Evolutionary conservation across 2,329 filamentous ascomycete genomes (phyloP), one percentile per base, ranked within the genome.

Genomic region (Hymenoscyphus salicellus): DNA sequence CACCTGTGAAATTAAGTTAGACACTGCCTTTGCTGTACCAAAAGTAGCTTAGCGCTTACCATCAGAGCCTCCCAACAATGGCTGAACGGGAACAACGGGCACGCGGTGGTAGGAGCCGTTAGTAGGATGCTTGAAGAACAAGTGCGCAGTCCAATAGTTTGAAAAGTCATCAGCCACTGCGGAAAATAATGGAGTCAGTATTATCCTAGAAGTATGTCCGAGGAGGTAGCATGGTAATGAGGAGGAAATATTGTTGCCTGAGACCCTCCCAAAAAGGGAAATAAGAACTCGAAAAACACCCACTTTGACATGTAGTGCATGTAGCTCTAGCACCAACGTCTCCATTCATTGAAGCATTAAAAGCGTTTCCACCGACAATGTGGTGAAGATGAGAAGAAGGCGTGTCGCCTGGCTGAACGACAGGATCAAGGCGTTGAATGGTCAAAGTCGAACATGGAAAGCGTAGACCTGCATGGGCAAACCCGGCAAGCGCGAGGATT

Each of bases 61-160:
- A 16, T 63, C 28, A 23, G 62, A 66, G 32, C 57, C 57, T 2
- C 63, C 66, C 14, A 66, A 55, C 8, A 66, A 32, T 8, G 63
- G 65, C 33, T 64, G 62, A 41, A 61, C 58, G 14, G 56, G 63
- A 41, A 66, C 1, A 59, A 43, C 32, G 7, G 67, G 63, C 5
- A 69, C 64, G 3, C 63, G 65, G 26, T 66, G 60, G 46, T 65
- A 69, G 16, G 65, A 66, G n/a, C 67, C 67, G 43, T 69, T 69
- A 14, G 64, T 58, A 28, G 67, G 64, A 59, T 63, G 60, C 55
- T 68, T 67, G 46, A 69, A 69, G 62, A 61, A 69, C 20, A 69
- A 33, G n/a, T 71, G 72, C 58, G 72, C 71, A 16, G 60, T 76
- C 58, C 73, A 73, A 43, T 77, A 71, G 62, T 68, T 77, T 32